These are phyloP conservation scores for Nannizziopsis arthrosporioides DNA, from an alignment of 2,329 filamentous ascomycete species.

Conservation along the genomic window DNA sequence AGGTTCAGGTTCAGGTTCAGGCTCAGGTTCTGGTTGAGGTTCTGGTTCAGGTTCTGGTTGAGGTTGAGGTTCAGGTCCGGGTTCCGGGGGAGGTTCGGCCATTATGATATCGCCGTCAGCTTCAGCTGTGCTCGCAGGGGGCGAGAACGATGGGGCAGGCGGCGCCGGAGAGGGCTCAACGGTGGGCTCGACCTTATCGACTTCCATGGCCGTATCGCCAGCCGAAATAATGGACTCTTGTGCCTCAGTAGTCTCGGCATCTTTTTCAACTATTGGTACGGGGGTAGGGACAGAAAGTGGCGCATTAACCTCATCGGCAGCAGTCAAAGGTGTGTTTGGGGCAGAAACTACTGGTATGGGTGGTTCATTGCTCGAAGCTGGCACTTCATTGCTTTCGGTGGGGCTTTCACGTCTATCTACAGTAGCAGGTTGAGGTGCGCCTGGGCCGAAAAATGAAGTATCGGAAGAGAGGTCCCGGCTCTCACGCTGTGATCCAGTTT, in stretches of 20 bases:
- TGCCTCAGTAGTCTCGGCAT: not conserved
- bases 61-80: not conserved
- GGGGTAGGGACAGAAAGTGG: constrained; percentile 17
- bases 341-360: constrained; percentile 20
- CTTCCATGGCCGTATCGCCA: constrained; percentile 29
- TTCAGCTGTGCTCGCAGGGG: constrained; percentile 25
- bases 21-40: not conserved
- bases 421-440: constrained; percentile 25
- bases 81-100: constrained; percentile 15
- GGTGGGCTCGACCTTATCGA: constrained; percentile 31
- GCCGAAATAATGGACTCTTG: constrained; percentile 19
- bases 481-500: constrained; percentile 24
- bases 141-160: constrained; percentile 7
- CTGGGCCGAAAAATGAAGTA: constrained; percentile 38
- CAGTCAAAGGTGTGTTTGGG: constrained; percentile 17
- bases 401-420: constrained; percentile 17
- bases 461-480: constrained; percentile 27
- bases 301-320: constrained; percentile 12
- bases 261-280: not conserved
- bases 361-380: not conserved
- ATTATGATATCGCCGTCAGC: constrained; percentile 37
- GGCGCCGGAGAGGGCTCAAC: constrained; percentile 12
- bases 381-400: not conserved
- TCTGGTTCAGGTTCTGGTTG: constrained; percentile 12
- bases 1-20: constrained; percentile 15